Evolutionary conservation across 225 moss, liverwort and hornwort genomes (phyloP), one percentile per base, ranked within the genome.

Genomic region (Physcomitrellopsis africana): DNA sequence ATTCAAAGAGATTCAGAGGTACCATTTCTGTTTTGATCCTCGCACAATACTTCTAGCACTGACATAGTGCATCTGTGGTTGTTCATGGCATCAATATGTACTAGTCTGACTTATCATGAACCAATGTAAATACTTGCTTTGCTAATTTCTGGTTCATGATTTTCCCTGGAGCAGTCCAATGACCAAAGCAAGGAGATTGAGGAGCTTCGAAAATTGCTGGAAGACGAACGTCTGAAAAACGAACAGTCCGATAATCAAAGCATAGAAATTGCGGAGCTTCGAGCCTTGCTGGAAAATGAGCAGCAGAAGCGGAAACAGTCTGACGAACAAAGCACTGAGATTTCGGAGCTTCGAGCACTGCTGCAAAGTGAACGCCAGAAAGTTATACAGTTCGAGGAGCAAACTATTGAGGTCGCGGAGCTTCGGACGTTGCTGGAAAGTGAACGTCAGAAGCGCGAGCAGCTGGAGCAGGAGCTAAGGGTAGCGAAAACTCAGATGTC

Each of bases 361-460:
- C 73, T 87, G 20, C 84, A 85, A 43, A 77, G 45, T 20, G 84
- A 82, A 54, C 62, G 79, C 15, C 87, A 80, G 68, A 87, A 82
- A 68, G 57, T 82, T 15, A 71, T 70, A 15, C 81, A 79, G 18
- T 56, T 74, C 62, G 84, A 84, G 47, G 79, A 87, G 67, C 84
- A 80, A 74, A 70, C 54, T 5, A 60, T 65, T 9, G 84, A 84
- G 71, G 65, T 64, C 29, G 76, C 74, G 7, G 87, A 84, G 48
- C 81, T 84, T 20, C 78, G 84, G 23, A 79, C 74, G 32, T 44
- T 81, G 27, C 47, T 85, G 22, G 87, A 87, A 48, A 77, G 61
- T 8, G 87, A 87, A 68, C 57, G 79, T 43, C 84, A 82, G 80
- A 87, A 80, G 32, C 79, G 87, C 46, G 87, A 85, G 72, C 87